These are phyloP conservation scores for Suhomyces bokatorum DNA, from an alignment of 1,139 yeast genomes.

Conservation along the genomic window DNA sequence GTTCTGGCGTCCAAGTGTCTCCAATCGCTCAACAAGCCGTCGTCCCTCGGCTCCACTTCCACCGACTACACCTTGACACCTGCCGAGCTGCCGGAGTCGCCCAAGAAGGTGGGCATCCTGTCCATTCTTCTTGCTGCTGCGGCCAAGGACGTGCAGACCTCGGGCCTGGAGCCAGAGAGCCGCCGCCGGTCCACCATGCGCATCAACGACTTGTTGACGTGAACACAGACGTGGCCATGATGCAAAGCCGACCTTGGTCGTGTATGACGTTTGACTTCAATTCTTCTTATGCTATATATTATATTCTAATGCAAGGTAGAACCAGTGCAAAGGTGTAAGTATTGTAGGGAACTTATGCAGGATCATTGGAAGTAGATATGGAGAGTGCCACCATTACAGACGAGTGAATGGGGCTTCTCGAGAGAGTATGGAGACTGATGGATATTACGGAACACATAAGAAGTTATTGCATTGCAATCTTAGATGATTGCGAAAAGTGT, in stretches of 20 bases:
- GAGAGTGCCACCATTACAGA: no score
- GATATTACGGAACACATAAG: no score
- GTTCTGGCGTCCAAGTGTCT: constrained; percentile 45
- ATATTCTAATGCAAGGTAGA: constrained; percentile 1
- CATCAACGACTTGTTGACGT: constrained; percentile 18
- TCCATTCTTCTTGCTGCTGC: constrained; percentile 20
- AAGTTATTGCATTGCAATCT: no score
- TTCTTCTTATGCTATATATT: not conserved
- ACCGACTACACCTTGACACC: constrained; percentile 2
- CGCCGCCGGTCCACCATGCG: constrained; percentile 15
- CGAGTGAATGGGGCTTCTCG: no score
- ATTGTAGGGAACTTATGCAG: no score
- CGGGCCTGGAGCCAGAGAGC: constrained; percentile 10
- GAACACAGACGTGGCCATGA: not conserved
- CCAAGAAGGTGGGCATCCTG: constrained; percentile 15
- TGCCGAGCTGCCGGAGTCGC: constrained; percentile 2
- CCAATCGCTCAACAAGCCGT: constrained; percentile 30
- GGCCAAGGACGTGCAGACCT: constrained; percentile 3
- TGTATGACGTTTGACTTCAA: constrained; percentile 2
- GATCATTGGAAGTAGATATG: no score
- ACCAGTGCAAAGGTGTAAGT: no score
- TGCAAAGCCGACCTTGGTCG: not conserved
- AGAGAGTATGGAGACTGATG: no score
- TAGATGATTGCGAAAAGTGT: no score
- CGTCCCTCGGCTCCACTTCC: not conserved